Percentiles rank a stretch among this genome's conserved stretches.
phyloP scores from a whole-genome alignment of 495 filamentous ascomycete species.

The Penicillium samsonianum region DNA sequence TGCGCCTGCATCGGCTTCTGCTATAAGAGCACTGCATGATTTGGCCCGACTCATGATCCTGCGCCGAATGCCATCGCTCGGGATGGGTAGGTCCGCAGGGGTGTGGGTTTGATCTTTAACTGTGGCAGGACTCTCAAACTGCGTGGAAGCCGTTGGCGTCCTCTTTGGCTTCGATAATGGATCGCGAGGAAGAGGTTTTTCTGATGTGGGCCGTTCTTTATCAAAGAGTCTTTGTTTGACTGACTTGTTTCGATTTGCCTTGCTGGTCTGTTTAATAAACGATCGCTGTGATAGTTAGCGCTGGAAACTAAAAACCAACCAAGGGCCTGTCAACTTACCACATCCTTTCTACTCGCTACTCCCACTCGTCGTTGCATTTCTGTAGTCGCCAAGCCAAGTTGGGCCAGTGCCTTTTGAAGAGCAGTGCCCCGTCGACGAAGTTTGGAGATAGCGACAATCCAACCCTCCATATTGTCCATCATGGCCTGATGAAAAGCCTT shows the following conservation, averaged over 20 bases:
- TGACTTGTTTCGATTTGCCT: conserved; percentile 20
- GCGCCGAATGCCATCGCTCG: conserved; percentile 13
- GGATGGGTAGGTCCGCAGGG: background rate
- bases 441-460: conserved; percentile 71
- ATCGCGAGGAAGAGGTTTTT: conserved; percentile 42
- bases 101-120: conserved; percentile 22
- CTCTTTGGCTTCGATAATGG: conserved; percentile 23
- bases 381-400: conserved; percentile 64
- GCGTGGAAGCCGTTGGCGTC: conserved; percentile 12
- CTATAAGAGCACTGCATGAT: conserved; percentile 29
- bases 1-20: conserved; percentile 13
- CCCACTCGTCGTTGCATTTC: conserved; percentile 80
- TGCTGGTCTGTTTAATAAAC: conserved; percentile 19
- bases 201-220: conserved; percentile 17
- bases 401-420: conserved; percentile 61
- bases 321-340: conserved; percentile 34
- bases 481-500: conserved; percentile 73
- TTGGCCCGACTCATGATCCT: conserved; percentile 22
- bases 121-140: conserved; percentile 13
- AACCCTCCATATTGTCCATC: conserved; percentile 84
- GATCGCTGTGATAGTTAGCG: conserved; percentile 26
- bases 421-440: conserved; percentile 64
- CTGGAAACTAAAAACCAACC: background rate
- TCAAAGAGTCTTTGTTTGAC: conserved; percentile 30
- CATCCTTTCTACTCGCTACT: conserved; percentile 65